Evolutionary conservation across 2,329 filamentous ascomycete species (phyloP), one percentile per base, ranked within the genome.

Genomic region (Drechslera avenae): DNA sequence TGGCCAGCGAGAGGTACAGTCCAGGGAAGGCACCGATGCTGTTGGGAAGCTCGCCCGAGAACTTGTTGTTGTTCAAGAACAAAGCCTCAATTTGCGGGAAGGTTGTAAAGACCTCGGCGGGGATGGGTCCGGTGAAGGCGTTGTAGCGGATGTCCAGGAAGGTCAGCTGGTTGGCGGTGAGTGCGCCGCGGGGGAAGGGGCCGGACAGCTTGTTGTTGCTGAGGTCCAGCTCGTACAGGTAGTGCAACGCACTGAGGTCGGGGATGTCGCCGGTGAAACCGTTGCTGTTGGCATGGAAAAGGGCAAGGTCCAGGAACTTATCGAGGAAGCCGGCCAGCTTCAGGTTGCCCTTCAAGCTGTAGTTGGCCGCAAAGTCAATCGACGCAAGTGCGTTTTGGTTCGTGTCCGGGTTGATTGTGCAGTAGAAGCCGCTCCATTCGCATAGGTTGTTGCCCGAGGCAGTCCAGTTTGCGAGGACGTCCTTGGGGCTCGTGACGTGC

Each of bases 101-200:
- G 10, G 17, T 16, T 12, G 39, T 33, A 17, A 42, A 43, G 19
- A 26, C 7, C 2, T 34, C 13, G 7, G 8, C 14, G n/a, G 30
- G 30, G 18, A 43, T 13, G 7, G 10, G 0, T 13, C 40, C 40
- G 18, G 1, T 10, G 30, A 42, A 42, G 16, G 2, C 1, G 30
- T 42, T 42, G 30, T 6, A 42, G 30, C 39, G 40, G 18, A 43
- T 23, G 4, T 43, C 40, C 4, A 43, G 21, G 40, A 34, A 43
- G 3, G 4, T 13, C 9, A 43, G 5, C 10, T 2, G 2, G 4
- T 16, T 21, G n/a, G 12, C 16, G 2, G 6, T 17, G 8, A 34
- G 8, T 2, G 30, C n/a, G n/a, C 26, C 34, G 3, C 10, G 2
- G n/a, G 40, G 40, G 19, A 43, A 43, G 1, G 13, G 6, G 10